Base-by-base conservation (phyloP, 169 alveolate species). In the Blepharisma undulans region DNA sequence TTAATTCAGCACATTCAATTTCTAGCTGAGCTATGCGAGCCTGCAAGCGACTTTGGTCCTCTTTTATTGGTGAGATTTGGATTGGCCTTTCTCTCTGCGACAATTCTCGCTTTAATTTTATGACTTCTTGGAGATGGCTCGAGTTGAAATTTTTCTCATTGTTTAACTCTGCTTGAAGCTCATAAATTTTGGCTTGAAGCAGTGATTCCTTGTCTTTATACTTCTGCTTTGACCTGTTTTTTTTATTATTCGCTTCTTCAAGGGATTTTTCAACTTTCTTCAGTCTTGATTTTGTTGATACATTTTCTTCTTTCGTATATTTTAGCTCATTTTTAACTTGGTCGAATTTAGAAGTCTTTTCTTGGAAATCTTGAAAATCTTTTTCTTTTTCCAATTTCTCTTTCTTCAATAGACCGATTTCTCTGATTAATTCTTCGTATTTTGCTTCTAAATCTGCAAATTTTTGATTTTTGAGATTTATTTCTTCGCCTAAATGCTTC, bases 91-190 rank as follows among this genome's bases (percentile, higher is more conserved):
- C 86, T 3, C 34, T 59, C 7, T 27, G 29, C 0, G 86, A 29
- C 12, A 78, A 7, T 4, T 27, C 86, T 32, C 29, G 34, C 34
- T 78, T 78, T 29, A 78, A 61, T 14, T 78, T 78, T 32, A 32
- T 78, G 86, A 78, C 71, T 78, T 78, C 86, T 78, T 78, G 34
- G 8, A 78, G 34, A 32, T 78, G 86, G 60, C 29, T 78, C 18
- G 86, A 25, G 60, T 78, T 78, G 19, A 78, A 78, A 29, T 21
- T 78, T 32, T 78, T 78, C 14, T 78, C 86, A 6, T 78, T 78
- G 30, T 78, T 78, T 22, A 78, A 4, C 34, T 78, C 86, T 78
- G 29, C 86, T 32, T 78, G 86, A 25, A 78, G 60, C 16, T 25
- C 34, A 29, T 29, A 25, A 3, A 78, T 78, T 32, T 29, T 78